Base-by-base conservation (phyloP, 306 rosid genomes). In the Abrus pulchellus region DNA sequence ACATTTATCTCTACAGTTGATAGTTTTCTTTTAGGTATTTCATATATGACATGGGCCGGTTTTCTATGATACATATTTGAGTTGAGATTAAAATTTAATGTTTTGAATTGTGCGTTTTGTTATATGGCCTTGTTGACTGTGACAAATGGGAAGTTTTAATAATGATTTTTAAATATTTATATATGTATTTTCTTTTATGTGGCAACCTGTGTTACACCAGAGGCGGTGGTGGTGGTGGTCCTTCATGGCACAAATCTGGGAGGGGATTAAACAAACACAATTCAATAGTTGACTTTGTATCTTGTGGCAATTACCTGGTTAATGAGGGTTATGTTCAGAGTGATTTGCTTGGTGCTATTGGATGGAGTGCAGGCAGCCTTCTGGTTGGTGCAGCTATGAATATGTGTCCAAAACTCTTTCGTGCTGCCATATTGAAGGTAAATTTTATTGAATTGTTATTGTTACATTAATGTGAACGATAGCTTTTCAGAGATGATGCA, bases 291-390 rank as follows among this genome's bases (percentile, higher is more conserved):
- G 99, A 95, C 84, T 91, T 88, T 76, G 88, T 89, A 64, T 93
- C 93, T 54, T 95, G 98, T 80, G 96, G 88, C 14, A 88, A 91
- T 74, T 91, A 87, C 85, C 81, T 95, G 82, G 78, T 89, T 65
- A 84, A 87, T 45, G 90, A 91, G 79, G 86, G 93, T 5, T 93
- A 86, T 79, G 88, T 91, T 69, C 88, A 84, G 50, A 88, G 75
- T 68, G 86, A 90, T 78, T 88, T 40, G 74, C 97, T 95, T 67
- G 87, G 91, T 49, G 93, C 94, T 38, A 84, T 91, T 48, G 99
- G 94, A 80, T 77, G 80, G 74, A 95, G 99, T 84, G 99, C 99
- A 55, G 99, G 99, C 80, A 52, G 94, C 61, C 91, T 95, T 76
- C 92, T 93, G 76, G 88, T 91, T 34, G 94, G 96, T 50, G 97